Base-by-base conservation (phyloP, 129 eudicot genomes). In the Solidago caesia region DNA sequence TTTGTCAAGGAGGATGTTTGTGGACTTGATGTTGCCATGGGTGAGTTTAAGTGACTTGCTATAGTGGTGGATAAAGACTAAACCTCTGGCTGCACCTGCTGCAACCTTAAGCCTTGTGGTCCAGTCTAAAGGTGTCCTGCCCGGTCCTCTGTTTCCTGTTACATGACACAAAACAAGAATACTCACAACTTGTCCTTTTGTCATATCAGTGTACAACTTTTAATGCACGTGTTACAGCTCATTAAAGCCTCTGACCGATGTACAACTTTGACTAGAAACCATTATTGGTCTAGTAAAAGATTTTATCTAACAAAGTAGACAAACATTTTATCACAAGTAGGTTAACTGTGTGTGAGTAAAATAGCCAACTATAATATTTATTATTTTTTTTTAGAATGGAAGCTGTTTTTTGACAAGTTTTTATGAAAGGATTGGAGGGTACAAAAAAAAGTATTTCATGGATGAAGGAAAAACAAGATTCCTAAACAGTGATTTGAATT, bases 41-140 rank as follows among this genome's bases (percentile, higher is more conserved):
- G 77, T 74, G 33, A 87, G 83, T 75, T 87, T 87, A 58, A 69
- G 75, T 9, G 90, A 74, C 62, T 79, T 77, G 44, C 52, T 26
- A 27, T 41, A 75, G 59, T 81, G 77, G 70, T 87, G 91, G 44
- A 87, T 78, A 46, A 87, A 87, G 73, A 82, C 83, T 59, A 87
- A 76, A 2, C 88, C 91, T 70, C 71, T 61, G 67, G 91, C 88
- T 75, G 88, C 80, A 61, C 83, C 88, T 70, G 79, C 80, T n/a
- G 88, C 88, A 14, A 84, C 57, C 65, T 72, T 87, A 44, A 87
- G 70, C 84, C 91, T 87, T 76, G 85, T 87, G 70, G 81, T 81
- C 91, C 91, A 87, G 68, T 84, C 91, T 67, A 87, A 63, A 29
- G 91, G 87, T 67, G 87, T 82, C 70, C 88, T 82, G 58, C 91